phyloP scores from a whole-genome alignment of 805 yeast genomes.

The Saturnispora hagleri region DNA sequence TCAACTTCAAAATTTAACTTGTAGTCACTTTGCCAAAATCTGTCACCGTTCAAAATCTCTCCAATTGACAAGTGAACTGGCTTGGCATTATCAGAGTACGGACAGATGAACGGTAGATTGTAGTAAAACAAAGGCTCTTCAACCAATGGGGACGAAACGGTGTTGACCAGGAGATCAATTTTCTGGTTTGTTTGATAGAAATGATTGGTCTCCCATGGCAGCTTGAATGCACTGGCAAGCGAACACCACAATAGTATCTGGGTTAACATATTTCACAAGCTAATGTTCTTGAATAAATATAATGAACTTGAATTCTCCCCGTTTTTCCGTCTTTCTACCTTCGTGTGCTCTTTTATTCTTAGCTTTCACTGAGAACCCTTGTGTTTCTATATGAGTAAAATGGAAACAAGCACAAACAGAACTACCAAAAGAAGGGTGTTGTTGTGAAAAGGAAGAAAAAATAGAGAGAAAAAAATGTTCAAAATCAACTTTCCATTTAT shows the following conservation, averaged over 20 bases:
- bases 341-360: background rate
- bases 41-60: conserved; percentile 72
- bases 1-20: conserved; percentile 56
- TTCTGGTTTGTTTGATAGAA: conserved; percentile 42
- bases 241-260: background rate
- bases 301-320: background rate
- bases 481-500: background rate
- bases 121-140: conserved; percentile 71
- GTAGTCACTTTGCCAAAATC: conserved; percentile 69
- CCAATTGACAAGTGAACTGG: conserved; percentile 64
- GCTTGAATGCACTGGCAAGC: conserved; percentile 7
- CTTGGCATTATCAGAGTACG: conserved; percentile 41
- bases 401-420: background rate
- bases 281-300: too few relatives aligned
- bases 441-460: background rate
- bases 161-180: conserved; percentile 65
- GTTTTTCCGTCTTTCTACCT: background rate
- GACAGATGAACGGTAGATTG: conserved; percentile 74
- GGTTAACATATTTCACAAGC: background rate
- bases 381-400: background rate
- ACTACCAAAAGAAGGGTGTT: background rate
- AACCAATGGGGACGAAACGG: conserved; percentile 68
- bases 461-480: background rate
- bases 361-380: background rate
- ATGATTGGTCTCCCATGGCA: conserved; percentile 28